Conservation (phyloP, 1,284 basidiomycete genomes). For the Cryptococcus sp. region DNA sequence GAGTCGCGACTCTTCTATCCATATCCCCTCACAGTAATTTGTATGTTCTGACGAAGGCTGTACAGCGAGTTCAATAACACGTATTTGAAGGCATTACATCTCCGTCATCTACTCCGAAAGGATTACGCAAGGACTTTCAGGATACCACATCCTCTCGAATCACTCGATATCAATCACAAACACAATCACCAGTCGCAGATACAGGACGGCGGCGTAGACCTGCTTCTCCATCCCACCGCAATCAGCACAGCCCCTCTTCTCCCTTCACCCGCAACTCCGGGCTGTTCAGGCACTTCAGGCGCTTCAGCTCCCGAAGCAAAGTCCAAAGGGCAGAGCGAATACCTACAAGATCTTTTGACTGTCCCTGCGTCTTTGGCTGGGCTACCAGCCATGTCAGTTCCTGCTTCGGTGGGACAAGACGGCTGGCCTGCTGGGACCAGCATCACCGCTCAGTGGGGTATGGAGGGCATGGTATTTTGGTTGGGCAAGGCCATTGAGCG, state of each 20-base stretch:
- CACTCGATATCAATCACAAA: constrained; percentile 38
- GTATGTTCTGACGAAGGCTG: neutral
- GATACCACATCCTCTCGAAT: constrained; percentile 48
- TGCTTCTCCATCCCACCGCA: constrained; percentile 80
- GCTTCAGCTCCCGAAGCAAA: too few species aligned
- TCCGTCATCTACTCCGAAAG: constrained; percentile 68
- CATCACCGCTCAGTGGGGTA: constrained; percentile 87
- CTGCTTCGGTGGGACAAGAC: constrained; percentile 59
- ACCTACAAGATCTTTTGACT: constrained; percentile 89
- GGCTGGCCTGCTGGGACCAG: constrained; percentile 87
- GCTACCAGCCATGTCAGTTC: constrained; percentile 77
- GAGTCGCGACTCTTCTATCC: constrained; percentile 40
- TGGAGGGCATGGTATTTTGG: constrained; percentile 65
- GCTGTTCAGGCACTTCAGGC: too few species aligned
- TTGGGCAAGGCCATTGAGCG: constrained; percentile 54
- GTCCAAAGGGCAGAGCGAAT: constrained; percentile 57
- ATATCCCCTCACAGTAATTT: neutral
- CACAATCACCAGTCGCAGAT: constrained; percentile 69
- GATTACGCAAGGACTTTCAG: constrained; percentile 77
- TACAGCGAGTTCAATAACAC: constrained; percentile 91
- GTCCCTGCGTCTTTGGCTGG: constrained; percentile 90
- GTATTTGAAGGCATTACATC: constrained; percentile 84
- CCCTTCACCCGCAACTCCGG: neutral
- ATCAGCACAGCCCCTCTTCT: constrained; percentile 74
- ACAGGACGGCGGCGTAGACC: constrained; percentile 59